Evolutionary conservation across 2,329 filamentous ascomycete species (phyloP), one percentile per base, ranked within the genome.

Genomic region (Cordyceps pruinosa): DNA sequence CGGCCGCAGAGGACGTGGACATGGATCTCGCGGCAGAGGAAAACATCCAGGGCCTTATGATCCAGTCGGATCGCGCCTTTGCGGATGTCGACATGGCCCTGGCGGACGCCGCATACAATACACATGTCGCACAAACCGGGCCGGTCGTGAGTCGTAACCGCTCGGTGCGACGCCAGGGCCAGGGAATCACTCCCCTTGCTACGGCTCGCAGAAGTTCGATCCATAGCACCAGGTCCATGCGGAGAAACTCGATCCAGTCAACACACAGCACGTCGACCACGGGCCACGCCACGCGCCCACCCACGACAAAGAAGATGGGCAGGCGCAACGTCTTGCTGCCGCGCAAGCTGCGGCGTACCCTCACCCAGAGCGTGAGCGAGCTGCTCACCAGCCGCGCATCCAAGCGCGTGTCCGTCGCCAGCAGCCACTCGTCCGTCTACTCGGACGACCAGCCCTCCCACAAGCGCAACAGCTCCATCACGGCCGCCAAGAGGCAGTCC

Each of bases 301-400:
- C 56, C 3, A 47, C 47, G 25, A 52, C 56, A 7, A 58, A 58
- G 44, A 58, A 53, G 49, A 53, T 58, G 41, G 56, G 56, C 32
- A 52, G 48, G 35, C 56, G 49, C 32, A 53, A 47, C 26, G 56
- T 58, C 19, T 34, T 53, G 34, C 49, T 53, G 2, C 49, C 46
- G n/a, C 35, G 39, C 45, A 57, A 45, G 46, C 34, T 57, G 30
- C 73, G 77, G 68, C 82, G 81, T 79, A 77, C 76, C 15, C 66
- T 85, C 30, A 74, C 80, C 0, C 79, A 81, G 52, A 83, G 82
- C 60, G 73, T 85, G 62, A 74, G 78, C n/a, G 81, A 82, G 30
- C 70, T 83, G 12, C 75, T 86, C 58, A 78, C 72, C 42, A 76
- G 77, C 19, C 79, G 78, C 44, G 72, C 80, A 46, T 83, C 85